phyloP scores from a whole-genome alignment of 768 basidiomycete genomes.

The Boletus sp. region DNA sequence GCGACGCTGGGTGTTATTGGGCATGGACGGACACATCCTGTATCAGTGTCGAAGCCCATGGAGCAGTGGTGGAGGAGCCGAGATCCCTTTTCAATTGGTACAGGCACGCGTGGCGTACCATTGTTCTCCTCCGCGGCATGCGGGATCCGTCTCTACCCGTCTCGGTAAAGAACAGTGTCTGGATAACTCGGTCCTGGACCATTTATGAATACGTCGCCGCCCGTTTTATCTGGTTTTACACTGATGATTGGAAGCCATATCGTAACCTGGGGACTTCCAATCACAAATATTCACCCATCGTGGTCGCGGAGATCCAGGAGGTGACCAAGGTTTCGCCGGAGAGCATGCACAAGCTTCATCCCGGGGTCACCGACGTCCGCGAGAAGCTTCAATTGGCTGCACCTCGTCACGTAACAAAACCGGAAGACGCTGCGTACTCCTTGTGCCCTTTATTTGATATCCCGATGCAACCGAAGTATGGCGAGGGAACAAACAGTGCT shows the following conservation, averaged over 20 bases:
- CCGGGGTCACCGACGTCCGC: neutral
- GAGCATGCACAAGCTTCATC: neutral
- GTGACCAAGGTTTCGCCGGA: neutral
- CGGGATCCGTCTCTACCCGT: neutral
- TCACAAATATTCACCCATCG: neutral
- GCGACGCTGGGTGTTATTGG: neutral
- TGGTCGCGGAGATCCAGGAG: neutral
- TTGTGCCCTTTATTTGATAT: neutral
- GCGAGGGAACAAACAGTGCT: neutral
- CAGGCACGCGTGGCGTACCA: neutral
- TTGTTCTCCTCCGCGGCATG: neutral
- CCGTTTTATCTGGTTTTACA: no score
- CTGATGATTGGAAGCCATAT: no score
- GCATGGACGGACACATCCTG: slow-evolving; percentile 1
- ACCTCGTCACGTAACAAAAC: neutral
- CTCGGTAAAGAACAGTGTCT: neutral
- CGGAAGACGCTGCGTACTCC: neutral
- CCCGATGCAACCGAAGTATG: neutral
- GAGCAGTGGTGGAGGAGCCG: neutral
- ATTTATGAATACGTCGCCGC: neutral
- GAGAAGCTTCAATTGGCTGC: neutral
- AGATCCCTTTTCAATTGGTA: neutral
- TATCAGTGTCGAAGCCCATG: neutral
- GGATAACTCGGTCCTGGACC: slow-evolving; percentile 1
- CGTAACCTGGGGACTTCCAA: neutral